Evolutionary conservation across 2,329 filamentous ascomycete genomes (phyloP).

Genomic region (Pseudocercospora eumusae): DNA sequence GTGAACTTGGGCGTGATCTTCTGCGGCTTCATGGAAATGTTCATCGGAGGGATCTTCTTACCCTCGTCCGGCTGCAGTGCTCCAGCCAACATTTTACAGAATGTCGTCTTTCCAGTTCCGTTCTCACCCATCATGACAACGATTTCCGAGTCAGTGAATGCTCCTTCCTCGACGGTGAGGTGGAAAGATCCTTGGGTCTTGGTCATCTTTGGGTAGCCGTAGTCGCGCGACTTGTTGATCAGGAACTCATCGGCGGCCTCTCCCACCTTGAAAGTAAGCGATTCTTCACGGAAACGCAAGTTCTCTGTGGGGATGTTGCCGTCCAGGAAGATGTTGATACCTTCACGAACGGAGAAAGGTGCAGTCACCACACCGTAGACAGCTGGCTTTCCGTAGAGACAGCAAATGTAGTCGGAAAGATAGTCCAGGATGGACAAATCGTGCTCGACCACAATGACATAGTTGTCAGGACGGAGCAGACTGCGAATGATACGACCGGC

Average conservation of each 20-base stretch:
- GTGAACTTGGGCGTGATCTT: conserved; percentile 98
- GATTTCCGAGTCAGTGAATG: conserved; percentile 97
- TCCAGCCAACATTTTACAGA: conserved; percentile 94
- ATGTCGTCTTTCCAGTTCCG: conserved; percentile 98
- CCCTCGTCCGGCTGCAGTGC: conserved; percentile 85
- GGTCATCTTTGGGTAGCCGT: conserved; percentile 85
- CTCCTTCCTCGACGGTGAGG: conserved; percentile 75
- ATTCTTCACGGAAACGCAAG: conserved; percentile 95
- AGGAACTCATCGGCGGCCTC: conserved; percentile 88
- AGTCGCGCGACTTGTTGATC: conserved; percentile 79
- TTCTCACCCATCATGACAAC: conserved; percentile 99
- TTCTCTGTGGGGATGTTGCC: conserved; percentile 98
- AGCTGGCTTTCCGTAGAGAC: conserved; percentile 92
- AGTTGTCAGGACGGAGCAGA: conserved; percentile 83
- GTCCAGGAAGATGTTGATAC: conserved; percentile 99
- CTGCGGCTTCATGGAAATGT: conserved; percentile 99
- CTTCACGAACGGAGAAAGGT: conserved; percentile 93
- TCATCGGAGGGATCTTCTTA: conserved; percentile 82
- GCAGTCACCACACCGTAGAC: conserved; percentile 97
- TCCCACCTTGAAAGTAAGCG: conserved; percentile 88
- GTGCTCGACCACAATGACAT: conserved; percentile 98
- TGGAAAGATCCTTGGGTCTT: conserved; percentile 91
- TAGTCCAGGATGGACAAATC: conserved; percentile 98
- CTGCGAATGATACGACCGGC: conserved; percentile 91
- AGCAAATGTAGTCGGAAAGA: conserved; percentile 96